phyloP scores from a whole-genome alignment of 140 eudicot species.

The Ambrosia hybrid region DNA sequence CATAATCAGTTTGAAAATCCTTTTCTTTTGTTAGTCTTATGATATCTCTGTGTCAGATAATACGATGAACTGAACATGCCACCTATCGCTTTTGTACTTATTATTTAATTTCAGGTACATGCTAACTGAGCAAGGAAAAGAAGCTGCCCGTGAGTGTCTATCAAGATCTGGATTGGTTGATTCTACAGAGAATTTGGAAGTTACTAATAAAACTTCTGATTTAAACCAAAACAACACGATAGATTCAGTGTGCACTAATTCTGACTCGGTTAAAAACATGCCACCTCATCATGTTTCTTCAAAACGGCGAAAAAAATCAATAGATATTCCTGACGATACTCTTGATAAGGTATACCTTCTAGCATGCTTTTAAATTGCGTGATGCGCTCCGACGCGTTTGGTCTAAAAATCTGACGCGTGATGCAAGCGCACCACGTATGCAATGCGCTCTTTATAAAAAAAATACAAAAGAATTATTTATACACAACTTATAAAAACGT shows the following conservation, averaged over 20 bases:
- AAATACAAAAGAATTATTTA: too few species aligned
- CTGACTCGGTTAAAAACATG: constrained; percentile 31
- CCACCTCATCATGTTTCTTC: constrained; percentile 29
- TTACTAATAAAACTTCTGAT: constrained; percentile 19
- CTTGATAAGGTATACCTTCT: constrained; percentile 61
- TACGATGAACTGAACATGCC: not conserved
- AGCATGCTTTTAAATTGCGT: too few species aligned
- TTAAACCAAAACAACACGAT: constrained; percentile 25
- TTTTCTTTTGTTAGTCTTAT: not conserved
- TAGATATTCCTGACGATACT: constrained; percentile 63
- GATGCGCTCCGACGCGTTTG: too few species aligned
- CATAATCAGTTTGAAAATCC: too few species aligned
- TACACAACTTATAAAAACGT: too few species aligned
- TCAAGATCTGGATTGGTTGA: constrained; percentile 70
- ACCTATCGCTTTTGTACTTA: not conserved
- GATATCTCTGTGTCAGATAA: constrained; percentile 14
- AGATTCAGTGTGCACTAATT: constrained; percentile 33
- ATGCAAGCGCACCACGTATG: too few species aligned
- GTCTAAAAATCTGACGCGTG: too few species aligned
- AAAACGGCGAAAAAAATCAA: constrained; percentile 33
- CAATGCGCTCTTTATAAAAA: too few species aligned
- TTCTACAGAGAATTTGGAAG: constrained; percentile 29
- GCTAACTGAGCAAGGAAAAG: constrained; percentile 82
- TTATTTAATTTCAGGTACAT: constrained; percentile 56
- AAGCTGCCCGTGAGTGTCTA: constrained; percentile 78